Conservation (phyloP, 2,329 filamentous ascomycete genomes). For the Neurospora sp. region DNA sequence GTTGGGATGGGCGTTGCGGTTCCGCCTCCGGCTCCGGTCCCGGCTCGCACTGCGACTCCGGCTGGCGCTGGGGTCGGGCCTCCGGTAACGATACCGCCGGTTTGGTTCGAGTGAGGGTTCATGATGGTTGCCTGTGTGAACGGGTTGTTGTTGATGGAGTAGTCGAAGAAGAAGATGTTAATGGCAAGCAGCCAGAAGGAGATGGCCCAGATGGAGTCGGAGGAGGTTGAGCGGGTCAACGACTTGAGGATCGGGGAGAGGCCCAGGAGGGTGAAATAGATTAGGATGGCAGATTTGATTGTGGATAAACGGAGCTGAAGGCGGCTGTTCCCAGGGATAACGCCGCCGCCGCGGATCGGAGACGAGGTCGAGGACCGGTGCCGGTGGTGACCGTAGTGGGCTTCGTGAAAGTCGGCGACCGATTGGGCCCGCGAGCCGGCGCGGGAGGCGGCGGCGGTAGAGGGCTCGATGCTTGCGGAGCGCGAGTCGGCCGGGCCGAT, state of each 20-base stretch:
- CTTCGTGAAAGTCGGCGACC: slow-evolving; percentile 2
- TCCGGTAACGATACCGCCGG: background rate
- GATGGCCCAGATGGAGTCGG: slow-evolving; percentile 95
- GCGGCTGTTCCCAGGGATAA: slow-evolving; percentile 27
- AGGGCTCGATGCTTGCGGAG: background rate
- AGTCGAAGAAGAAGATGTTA: slow-evolving; percentile 98
- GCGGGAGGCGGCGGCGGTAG: slow-evolving; percentile 2
- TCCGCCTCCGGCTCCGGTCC: background rate
- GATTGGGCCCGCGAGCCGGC: background rate
- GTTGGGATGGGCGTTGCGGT: background rate
- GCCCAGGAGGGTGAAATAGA: slow-evolving; percentile 85
- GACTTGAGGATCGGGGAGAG: slow-evolving; percentile 94
- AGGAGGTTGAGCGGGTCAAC: slow-evolving; percentile 83
- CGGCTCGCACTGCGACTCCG: background rate
- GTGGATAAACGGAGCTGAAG: slow-evolving; percentile 57
- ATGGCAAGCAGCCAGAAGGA: slow-evolving; percentile 86
- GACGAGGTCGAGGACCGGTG: slow-evolving; percentile 17
- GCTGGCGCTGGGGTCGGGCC: background rate
- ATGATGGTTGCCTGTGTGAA: slow-evolving; percentile 14
- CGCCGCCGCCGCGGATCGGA: slow-evolving; percentile 23
- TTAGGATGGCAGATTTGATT: slow-evolving; percentile 83
- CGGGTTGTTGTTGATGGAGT: slow-evolving; percentile 39
- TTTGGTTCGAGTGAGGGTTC: background rate
- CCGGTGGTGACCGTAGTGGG: slow-evolving; percentile 17
- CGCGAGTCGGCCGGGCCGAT: slow-evolving; percentile 41